Conservation (phyloP, 371 early-diverging fungal genomes). For the Dichotomocladium elegans region DNA sequence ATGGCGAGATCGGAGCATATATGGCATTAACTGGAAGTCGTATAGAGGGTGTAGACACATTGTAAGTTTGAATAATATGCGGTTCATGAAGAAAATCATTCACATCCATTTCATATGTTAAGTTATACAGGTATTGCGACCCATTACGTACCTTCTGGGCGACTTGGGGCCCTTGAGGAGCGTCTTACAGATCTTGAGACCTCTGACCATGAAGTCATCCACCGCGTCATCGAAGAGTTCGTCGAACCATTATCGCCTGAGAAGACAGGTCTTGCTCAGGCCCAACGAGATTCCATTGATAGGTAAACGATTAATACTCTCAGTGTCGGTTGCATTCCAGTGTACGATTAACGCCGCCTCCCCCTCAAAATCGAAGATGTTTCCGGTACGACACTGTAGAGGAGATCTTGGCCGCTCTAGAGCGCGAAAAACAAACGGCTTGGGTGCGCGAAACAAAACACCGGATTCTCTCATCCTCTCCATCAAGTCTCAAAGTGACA, state of each 20-base stretch:
- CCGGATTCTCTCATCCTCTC: conserved; percentile 67
- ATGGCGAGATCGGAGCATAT: conserved; percentile 90
- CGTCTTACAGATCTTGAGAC: conserved; percentile 81
- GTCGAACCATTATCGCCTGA: conserved; percentile 44
- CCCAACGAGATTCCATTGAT: conserved; percentile 72
- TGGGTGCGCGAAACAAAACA: conserved; percentile 78
- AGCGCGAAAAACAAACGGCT: conserved; percentile 49
- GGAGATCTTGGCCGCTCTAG: conserved; percentile 77
- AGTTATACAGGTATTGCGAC: conserved; percentile 94
- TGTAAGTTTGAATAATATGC: conserved; percentile 50
- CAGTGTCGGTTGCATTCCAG: neutral
- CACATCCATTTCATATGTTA: neutral
- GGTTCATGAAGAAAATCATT: neutral
- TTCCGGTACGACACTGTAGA: conserved; percentile 79
- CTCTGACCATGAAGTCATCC: conserved; percentile 80
- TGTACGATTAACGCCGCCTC: too few relatives aligned
- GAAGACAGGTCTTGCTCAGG: conserved; percentile 49
- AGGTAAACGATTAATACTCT: conserved; percentile 24
- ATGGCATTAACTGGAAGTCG: conserved; percentile 87
- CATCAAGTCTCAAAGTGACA: conserved; percentile 86
- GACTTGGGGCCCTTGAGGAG: conserved; percentile 77
- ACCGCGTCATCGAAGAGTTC: conserved; percentile 90
- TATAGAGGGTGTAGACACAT: conserved; percentile 82
- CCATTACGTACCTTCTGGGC: conserved; percentile 89
- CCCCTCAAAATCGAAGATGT: conserved; percentile 53